Base-by-base conservation (phyloP, 495 filamentous ascomycete species). In the Jackrogersella multiformis region DNA sequence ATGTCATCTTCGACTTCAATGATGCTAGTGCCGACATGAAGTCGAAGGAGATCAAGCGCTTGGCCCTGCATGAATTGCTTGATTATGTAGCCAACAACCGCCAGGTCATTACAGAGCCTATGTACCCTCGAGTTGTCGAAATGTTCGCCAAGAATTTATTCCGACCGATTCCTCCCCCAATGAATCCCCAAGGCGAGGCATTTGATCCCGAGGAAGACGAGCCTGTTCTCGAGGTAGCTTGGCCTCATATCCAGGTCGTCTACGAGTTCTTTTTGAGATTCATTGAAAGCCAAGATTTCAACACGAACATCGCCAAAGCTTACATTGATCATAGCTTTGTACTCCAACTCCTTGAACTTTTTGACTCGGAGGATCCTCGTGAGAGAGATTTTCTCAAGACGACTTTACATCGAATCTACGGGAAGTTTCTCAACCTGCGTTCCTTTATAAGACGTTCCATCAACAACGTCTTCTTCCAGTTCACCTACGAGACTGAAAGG, bases 381-480 rank as follows among this genome's bases (percentile, higher is more conserved):
- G 95, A 99, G 79, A 87, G 95, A 49, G 95, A 99, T 79, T 99
- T 99, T 77, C 80, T 99, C 36, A 99, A 99, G 82, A 99, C 95
- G 1, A 99, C 95, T 5, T 78, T 99, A 56, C 95, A 99, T 80
- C 89, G 95, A 45, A 99, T 99, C 73, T 99, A 99, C 71, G 95
- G 95, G 66, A 99, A 99, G 80, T 99, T 99, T 82, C 84, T 99
- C 56, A 99, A 99, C 76, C 84, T 99, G 35, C 88, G 95, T 32
- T 98, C 96, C 9, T 99, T 93, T 78, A 99, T 99, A 71, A 86
- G 95, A 73, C 89, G 95, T 68, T 98, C 96, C 36, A 99, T 99
- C 82, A 98, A 99, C 84, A 98, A 99, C 74, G 95, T 99, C 70
- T 99, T 99, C 84, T 99, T 99, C 86, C 95, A 99, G 75, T 99